phyloP scores from a whole-genome alignment of 768 basidiomycete species.

The Mycena rosella region DNA sequence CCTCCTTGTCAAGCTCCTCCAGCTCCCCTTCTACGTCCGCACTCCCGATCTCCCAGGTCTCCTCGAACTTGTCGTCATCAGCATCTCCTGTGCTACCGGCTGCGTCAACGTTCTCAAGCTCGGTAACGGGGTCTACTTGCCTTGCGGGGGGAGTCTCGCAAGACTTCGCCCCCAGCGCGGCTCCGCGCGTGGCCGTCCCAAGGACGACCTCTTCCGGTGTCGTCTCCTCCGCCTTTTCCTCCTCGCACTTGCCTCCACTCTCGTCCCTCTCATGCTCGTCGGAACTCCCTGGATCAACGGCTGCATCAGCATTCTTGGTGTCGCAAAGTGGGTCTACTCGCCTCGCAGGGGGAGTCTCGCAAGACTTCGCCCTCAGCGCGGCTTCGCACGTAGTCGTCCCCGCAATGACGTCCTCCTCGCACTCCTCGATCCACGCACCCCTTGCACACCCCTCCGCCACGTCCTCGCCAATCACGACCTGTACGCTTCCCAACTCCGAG shows the following conservation, averaged over 20 bases:
- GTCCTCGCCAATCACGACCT: no score
- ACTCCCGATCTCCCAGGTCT: no score
- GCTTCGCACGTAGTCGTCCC: neutral
- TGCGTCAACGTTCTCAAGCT: no score
- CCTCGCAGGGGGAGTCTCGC: constrained; percentile 26
- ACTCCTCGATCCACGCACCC: neutral
- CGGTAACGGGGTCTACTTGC: no score
- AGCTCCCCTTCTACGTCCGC: no score
- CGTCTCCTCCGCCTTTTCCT: neutral
- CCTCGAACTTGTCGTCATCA: no score
- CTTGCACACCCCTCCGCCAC: no score
- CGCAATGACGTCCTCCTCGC: neutral
- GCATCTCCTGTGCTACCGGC: no score
- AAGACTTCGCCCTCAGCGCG: constrained; percentile 16
- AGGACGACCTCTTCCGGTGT: constrained; percentile 9
- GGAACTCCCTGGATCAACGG: neutral
- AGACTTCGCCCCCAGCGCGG: neutral
- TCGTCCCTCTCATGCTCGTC: neutral
- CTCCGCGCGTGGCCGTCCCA: neutral
- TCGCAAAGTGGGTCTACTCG: neutral
- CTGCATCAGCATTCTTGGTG: constrained; percentile 4
- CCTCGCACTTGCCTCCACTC: neutral
- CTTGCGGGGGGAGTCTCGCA: neutral
- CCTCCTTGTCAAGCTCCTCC: no score
- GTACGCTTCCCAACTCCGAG: no score